Base-by-base conservation (phyloP, 768 basidiomycete species). In the Porphyrellus cyaneotinctus region DNA sequence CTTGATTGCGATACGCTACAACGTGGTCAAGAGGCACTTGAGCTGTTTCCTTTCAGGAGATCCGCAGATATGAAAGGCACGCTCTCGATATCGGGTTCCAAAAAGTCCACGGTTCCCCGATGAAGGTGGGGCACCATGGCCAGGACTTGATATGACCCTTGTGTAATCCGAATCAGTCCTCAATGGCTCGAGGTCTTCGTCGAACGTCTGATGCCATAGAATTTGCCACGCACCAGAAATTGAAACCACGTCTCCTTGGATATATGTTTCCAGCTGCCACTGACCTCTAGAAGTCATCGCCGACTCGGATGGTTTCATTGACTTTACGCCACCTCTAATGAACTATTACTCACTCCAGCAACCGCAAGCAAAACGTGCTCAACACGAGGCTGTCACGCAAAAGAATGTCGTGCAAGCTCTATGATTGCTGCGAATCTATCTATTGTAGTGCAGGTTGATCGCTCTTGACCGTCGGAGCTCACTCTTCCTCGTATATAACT, bases 351-450 rank as follows among this genome's bases (percentile, higher is more conserved):
- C 54, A 48, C 53, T 47, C 44, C 52, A 58, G 53, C 64, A 14
- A 58, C 58, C 59, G 64, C 65, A 66, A 65, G 64, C 60, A 58
- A 55, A 71, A 68, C 68, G 70, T 69, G 68, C 59, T 44, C 8
- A 57, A 47, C 68, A 71, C 54, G 68, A 69, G 69, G 68, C 58
- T 28, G 53, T 58, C 49, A 41, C 39, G 58, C 57, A 57, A 45
- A 56, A 44, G 23, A 53, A 56, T 30, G 47, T 48, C 59, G 39
- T 58, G 58, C 59, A 57, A 51, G 58, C 52, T 58, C 53, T 63
- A 54, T 58, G 57, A 65, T 63, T 44, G 49, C 53, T 56, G 60
- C 54, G 59, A 58, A 69, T 59, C 58, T 35, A 58, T 53, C 58
- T 31, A 51, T 57, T 52, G 47, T 45, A 44, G 59, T 43, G 47